Evolutionary conservation across 2,329 filamentous ascomycete genomes (phyloP).

Genomic region (Dryadomyces quercus-mongolicae): DNA sequence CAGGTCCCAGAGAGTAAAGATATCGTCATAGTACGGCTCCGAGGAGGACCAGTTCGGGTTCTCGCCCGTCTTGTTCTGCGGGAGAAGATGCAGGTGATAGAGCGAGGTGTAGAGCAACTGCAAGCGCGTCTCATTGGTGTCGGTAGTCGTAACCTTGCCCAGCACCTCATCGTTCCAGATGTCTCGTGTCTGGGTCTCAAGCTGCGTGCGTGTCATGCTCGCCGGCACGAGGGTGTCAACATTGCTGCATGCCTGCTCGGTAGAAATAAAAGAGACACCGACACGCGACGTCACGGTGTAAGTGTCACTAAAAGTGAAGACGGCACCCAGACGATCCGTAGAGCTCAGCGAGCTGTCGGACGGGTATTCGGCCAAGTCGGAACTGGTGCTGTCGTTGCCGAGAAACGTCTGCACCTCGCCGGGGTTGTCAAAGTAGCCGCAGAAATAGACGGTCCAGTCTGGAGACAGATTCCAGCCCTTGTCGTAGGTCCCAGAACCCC

Average conservation of each 20-base stretch:
- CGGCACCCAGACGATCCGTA: constrained; percentile 27
- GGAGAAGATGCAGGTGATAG: constrained; percentile 58
- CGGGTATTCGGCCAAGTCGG: constrained; percentile 20
- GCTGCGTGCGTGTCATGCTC: constrained; percentile 25
- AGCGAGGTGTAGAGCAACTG: constrained; percentile 54
- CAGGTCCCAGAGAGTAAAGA: constrained; percentile 56
- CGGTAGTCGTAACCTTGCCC: constrained; percentile 42
- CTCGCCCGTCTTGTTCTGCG: constrained; percentile 59
- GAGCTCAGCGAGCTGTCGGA: constrained; percentile 16
- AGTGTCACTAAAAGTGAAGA: constrained; percentile 40
- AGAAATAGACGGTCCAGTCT: constrained; percentile 52
- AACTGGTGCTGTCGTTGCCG: constrained; percentile 20
- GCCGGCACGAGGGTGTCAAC: constrained; percentile 38
- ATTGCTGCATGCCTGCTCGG: constrained; percentile 39
- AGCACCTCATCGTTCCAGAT: constrained; percentile 51
- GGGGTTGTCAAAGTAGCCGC: constrained; percentile 41
- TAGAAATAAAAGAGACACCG: constrained; percentile 57
- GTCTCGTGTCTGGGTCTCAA: constrained; percentile 28
- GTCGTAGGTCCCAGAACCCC: constrained; percentile 49
- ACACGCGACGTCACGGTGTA: constrained; percentile 42
- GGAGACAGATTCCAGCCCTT: constrained; percentile 55
- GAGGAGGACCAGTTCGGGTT: constrained; percentile 52
- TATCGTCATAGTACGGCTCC: constrained; percentile 61
- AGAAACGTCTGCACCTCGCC: constrained; percentile 19
- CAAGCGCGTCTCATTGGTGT: constrained; percentile 40